Base-by-base conservation (phyloP, 2,329 filamentous ascomycete species). In the Trichoderma sp. region DNA sequence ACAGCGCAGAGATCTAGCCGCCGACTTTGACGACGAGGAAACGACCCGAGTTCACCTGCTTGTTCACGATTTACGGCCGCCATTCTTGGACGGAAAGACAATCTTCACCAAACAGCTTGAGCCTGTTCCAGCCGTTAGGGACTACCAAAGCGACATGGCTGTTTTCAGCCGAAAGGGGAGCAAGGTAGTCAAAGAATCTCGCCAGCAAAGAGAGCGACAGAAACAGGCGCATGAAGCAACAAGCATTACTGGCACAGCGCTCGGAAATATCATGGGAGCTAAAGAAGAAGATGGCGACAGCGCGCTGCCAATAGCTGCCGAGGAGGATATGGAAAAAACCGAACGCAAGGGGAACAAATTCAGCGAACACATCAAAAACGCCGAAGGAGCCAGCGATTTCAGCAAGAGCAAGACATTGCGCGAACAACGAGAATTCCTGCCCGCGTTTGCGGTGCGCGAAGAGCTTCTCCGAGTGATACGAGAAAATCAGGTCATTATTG, bases 101-200 rank as follows among this genome's bases (percentile, higher is more conserved):
- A 91, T 99, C 68, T 99, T 99, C 78, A 99, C 96, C 4, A 98
- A 97, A 79, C 96, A 99, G 79, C 79, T 98, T 26, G 96, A 99
- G 69, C 96, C 96, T 0, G 92, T 99, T 1, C 93, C 95, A 0
- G 96, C 96, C 0, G 92, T 99, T 16, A 88, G 91, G 64, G 96
- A 99, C 78, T 90, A 92, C 30, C 95, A 98, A 80, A 99, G 96
- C 77, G 96, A 99, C 76, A 97, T 99, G 96, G 96, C 96, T 1
- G 94, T 99, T 1, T 98, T 98, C 75, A 97, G 94, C 81, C 88
- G 95, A 54, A 97, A 97, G 78, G 96, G 96, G 0, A 98, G 95
- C 77, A 91, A 89, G 74, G 94, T 97, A 2, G 96, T 99, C 14
- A 92, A 91, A 75, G 96, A 99, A 74, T 90, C 91, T 74, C 86